Conservation (phyloP, 345 rosid species). For the Eucalyptus caleyi region DNA sequence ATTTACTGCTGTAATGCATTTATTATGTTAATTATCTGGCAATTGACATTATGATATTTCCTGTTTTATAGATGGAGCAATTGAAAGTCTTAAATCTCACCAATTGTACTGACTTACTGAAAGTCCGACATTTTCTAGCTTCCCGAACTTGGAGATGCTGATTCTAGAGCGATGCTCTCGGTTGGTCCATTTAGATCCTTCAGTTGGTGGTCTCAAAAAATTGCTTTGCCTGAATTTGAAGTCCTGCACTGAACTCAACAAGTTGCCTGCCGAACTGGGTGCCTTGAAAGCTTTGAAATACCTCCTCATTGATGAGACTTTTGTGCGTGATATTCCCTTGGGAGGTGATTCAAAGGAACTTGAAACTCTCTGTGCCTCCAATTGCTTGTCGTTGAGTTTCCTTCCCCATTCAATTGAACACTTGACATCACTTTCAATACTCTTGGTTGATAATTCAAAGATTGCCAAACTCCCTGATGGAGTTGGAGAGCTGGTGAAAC, state of each 20-base stretch:
- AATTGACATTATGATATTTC: too few species aligned
- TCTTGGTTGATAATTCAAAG: background rate
- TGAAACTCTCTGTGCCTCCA: background rate
- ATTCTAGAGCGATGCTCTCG: too few species aligned
- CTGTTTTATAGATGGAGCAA: too few species aligned
- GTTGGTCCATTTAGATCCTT: background rate
- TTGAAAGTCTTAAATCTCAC: too few species aligned
- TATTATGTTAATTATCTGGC: too few species aligned
- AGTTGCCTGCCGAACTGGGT: background rate
- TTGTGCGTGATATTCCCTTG: rapidly evolving
- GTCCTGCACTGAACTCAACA: background rate
- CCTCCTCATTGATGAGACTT: too few species aligned
- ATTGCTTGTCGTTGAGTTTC: background rate
- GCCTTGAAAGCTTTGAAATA: background rate
- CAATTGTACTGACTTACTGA: too few species aligned
- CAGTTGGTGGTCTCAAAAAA: background rate
- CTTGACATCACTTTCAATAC: background rate
- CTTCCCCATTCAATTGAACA: background rate
- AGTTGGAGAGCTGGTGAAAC: background rate
- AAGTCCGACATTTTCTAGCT: too few species aligned
- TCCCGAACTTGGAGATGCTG: too few species aligned
- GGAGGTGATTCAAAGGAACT: too few species aligned
- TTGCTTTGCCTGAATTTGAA: background rate
- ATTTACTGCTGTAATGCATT: too few species aligned
- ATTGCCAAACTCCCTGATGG: background rate